Evolutionary conservation across 2,329 filamentous ascomycete species (phyloP).

Genomic region (Fusarium sp.): DNA sequence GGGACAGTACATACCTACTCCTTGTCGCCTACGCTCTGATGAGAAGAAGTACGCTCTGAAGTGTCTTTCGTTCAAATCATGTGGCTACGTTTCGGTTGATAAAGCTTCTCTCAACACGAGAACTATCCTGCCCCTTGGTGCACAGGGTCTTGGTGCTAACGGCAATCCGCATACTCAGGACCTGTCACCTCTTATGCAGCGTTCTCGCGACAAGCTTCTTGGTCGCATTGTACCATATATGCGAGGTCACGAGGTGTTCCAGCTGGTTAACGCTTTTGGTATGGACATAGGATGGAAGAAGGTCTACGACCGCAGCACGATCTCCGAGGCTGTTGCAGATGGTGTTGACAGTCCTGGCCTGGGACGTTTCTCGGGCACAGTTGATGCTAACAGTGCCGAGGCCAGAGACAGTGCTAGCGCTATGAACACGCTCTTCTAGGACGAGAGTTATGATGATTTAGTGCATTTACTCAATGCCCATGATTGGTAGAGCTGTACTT

Average conservation of each 20-base stretch:
- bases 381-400: slow-evolving; percentile 33
- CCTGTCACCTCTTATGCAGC: slow-evolving; percentile 48
- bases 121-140: slow-evolving; percentile 44
- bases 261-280: slow-evolving; percentile 46
- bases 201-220: slow-evolving; percentile 49
- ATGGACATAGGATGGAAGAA: slow-evolving; percentile 51
- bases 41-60: slow-evolving; percentile 46
- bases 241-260: slow-evolving; percentile 41
- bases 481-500: not conserved
- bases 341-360: slow-evolving; percentile 49
- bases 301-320: slow-evolving; percentile 46
- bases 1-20: slow-evolving; percentile 37
- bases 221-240: slow-evolving; percentile 48
- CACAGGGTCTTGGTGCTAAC: slow-evolving; percentile 36
- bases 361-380: slow-evolving; percentile 53
- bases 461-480: too few species aligned
- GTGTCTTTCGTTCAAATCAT: slow-evolving; percentile 64
- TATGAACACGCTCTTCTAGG: slow-evolving; percentile 7
- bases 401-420: not conserved
- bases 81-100: slow-evolving; percentile 65
- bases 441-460: not conserved
- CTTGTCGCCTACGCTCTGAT: slow-evolving; percentile 38
- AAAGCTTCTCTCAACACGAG: slow-evolving; percentile 49
- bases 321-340: slow-evolving; percentile 49
- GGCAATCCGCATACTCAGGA: slow-evolving; percentile 39